phyloP scores from a whole-genome alignment of 73 alveolate species.

The Tetrahymena malaccensis region DNA sequence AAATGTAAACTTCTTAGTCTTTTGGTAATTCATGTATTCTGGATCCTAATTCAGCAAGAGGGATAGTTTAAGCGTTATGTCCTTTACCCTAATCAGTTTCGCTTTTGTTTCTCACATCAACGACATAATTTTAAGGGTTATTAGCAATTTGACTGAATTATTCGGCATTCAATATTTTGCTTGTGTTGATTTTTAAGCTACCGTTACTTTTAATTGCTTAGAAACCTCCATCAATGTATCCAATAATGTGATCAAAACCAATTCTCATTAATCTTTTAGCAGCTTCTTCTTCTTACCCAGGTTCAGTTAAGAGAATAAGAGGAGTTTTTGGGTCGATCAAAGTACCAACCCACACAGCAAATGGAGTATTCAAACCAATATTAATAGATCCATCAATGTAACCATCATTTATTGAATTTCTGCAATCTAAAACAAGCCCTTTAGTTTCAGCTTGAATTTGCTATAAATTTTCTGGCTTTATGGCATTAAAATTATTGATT shows the following conservation, averaged over 20 bases:
- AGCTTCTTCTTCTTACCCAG: conserved; percentile 40
- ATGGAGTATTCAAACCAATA: conserved; percentile 21
- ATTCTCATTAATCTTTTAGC: conserved; percentile 44
- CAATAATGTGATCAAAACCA: conserved; percentile 36
- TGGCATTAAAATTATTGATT: neutral
- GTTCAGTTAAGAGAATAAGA: conserved; percentile 20
- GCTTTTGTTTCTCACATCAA: conserved; percentile 20
- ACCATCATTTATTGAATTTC: conserved; percentile 28
- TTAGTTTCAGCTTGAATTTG: neutral
- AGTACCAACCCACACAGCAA: conserved; percentile 51
- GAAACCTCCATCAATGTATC: conserved; percentile 27
- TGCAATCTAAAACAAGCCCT: conserved; percentile 10
- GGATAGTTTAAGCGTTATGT: neutral
- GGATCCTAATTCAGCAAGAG: conserved; percentile 11
- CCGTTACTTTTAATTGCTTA: conserved; percentile 7
- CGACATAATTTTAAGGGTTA: neutral
- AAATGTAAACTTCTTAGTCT: conserved; percentile 1
- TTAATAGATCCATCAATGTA: conserved; percentile 32
- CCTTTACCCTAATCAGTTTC: conserved; percentile 26
- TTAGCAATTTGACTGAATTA: neutral
- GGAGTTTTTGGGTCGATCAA: conserved; percentile 8
- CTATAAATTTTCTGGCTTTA: neutral
- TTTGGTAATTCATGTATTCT: neutral
- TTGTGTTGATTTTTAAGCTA: neutral
- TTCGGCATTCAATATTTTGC: neutral